These are phyloP conservation scores for Inonotus obliquus DNA, from an alignment of 1,284 basidiomycete genomes.

Conservation along the genomic window DNA sequence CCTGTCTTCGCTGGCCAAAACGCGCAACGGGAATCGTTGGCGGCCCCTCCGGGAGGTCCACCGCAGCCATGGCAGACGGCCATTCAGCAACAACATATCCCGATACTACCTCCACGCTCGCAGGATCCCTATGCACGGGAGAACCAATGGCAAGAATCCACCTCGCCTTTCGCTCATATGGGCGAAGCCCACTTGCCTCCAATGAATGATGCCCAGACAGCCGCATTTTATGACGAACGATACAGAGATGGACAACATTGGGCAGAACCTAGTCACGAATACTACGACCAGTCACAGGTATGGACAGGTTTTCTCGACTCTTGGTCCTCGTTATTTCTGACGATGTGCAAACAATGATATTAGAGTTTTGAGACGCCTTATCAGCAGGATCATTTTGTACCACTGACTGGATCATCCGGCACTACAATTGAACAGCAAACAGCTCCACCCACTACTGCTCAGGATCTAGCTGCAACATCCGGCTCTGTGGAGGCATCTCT, in stretches of 20 bases:
- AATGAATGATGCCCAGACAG: slow-evolving; percentile 6
- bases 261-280: slow-evolving; percentile 43
- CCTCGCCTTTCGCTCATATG: slow-evolving; percentile 37
- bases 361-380: background rate
- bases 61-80: slow-evolving; percentile 60
- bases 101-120: slow-evolving; percentile 42
- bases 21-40: slow-evolving; percentile 34
- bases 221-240: slow-evolving; percentile 43
- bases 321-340: background rate
- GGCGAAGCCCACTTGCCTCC: slow-evolving; percentile 24
- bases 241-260: slow-evolving; percentile 57
- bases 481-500: background rate
- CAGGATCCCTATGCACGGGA: slow-evolving; percentile 40
- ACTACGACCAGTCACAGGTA: slow-evolving; percentile 49
- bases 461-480: background rate
- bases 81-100: slow-evolving; percentile 49
- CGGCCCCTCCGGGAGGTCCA: slow-evolving; percentile 40
- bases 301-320: background rate
- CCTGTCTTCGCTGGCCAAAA: slow-evolving; percentile 43
- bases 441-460: slow-evolving; percentile 1
- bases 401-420: background rate
- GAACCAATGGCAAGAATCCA: slow-evolving; percentile 41
- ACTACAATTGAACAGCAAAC: background rate
- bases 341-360: background rate
- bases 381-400: background rate